These are phyloP conservation scores for Rhynchospora breviuscula DNA, from an alignment of 176 grass and related monocot species.

Conservation along the genomic window DNA sequence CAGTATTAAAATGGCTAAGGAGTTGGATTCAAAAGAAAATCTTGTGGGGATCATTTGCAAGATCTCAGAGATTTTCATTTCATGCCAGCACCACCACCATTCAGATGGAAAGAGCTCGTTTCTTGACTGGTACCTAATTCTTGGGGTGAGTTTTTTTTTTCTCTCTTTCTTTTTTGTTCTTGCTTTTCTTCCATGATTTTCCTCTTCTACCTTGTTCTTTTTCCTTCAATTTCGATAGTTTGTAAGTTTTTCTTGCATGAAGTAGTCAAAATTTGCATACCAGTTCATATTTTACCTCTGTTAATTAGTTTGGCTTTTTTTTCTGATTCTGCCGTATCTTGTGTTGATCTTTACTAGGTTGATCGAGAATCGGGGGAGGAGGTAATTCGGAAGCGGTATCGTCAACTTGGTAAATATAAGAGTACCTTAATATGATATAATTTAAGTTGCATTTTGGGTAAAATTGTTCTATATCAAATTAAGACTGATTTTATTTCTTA, in stretches of 20 bases:
- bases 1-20: conserved; percentile 32
- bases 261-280: background rate
- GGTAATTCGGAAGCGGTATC: conserved; percentile 46
- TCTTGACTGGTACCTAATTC: conserved; percentile 95
- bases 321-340: background rate
- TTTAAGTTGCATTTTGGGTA: background rate
- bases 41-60: conserved; percentile 38
- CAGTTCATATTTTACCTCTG: background rate
- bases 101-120: conserved; percentile 35
- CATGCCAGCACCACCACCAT: conserved; percentile 49
- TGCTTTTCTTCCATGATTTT: background rate
- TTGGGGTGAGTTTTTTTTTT: conserved; percentile 41
- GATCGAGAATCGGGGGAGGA: conserved; percentile 48
- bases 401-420: conserved; percentile 61
- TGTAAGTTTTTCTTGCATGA: conserved; percentile 5
- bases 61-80: conserved; percentile 44
- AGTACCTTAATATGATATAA: background rate
- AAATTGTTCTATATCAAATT: background rate
- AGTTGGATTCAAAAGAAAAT: conserved; percentile 30
- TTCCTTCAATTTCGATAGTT: background rate
- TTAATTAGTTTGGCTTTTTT: background rate
- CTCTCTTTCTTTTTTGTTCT: background rate
- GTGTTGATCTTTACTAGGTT: conserved; percentile 35
- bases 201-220: background rate
- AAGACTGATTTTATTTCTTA: background rate